Evolutionary conservation across 2,329 filamentous ascomycete species (phyloP).

Genomic region (Zalaria sp.): DNA sequence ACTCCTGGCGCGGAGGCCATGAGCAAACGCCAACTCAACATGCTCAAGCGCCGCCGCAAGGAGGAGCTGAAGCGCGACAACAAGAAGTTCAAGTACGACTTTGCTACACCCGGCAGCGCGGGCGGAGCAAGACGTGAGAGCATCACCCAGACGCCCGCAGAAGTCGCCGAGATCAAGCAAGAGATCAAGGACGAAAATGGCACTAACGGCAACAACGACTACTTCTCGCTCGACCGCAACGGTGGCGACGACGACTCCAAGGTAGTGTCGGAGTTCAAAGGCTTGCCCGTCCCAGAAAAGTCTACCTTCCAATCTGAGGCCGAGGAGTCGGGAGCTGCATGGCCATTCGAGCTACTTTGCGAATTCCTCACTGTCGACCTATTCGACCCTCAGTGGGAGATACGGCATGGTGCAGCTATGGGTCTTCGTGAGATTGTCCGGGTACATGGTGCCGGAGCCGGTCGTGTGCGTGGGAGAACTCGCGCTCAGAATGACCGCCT

Average conservation of each 20-base stretch:
- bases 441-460: conserved; percentile 82
- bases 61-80: conserved; percentile 77
- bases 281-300: conserved; percentile 64
- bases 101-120: conserved; percentile 34
- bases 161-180: conserved; percentile 43
- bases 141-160: conserved; percentile 41
- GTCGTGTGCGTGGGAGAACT: conserved; percentile 56
- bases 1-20: conserved; percentile 55
- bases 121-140: conserved; percentile 37
- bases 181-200: conserved; percentile 45
- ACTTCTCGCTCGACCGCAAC: conserved; percentile 76
- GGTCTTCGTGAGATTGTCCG: conserved; percentile 81
- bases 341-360: conserved; percentile 88
- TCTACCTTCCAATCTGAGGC: conserved; percentile 70
- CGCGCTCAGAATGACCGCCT: conserved; percentile 60
- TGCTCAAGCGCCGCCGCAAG: conserved; percentile 87
- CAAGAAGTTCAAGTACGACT: conserved; percentile 65
- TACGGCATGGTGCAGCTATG: conserved; percentile 90
- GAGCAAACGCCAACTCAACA: conserved; percentile 88
- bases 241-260: conserved; percentile 80
- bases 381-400: conserved; percentile 90
- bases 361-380: conserved; percentile 89
- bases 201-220: conserved; percentile 46
- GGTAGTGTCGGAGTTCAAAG: conserved; percentile 91
- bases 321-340: conserved; percentile 65